Conservation (phyloP, 73 alveolate genomes). For the Effrenium voratum region DNA sequence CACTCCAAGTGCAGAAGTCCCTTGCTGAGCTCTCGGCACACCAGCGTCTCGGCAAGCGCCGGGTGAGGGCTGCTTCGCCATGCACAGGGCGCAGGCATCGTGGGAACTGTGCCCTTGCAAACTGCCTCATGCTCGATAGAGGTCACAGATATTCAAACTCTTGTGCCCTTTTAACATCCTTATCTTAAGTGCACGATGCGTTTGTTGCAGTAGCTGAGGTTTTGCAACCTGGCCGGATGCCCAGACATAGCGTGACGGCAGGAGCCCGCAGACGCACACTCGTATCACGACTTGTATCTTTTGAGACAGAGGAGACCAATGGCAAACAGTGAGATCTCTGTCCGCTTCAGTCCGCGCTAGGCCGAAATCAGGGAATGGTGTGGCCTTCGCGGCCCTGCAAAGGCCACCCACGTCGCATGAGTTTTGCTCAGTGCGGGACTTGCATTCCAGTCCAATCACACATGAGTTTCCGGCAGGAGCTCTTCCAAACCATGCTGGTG, state of each 20-base stretch:
- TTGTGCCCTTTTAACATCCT: no score
- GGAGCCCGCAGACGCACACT: background rate
- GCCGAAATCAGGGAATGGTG: conserved; percentile 86
- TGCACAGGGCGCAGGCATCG: no score
- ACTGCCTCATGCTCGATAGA: no score
- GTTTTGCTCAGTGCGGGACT: no score
- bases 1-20: conserved; percentile 7
- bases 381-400: background rate
- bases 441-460: no score
- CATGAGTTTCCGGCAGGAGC: conserved; percentile 55
- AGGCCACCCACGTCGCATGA: background rate
- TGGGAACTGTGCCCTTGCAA: no score
- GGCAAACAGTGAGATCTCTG: background rate
- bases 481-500: conserved; percentile 83
- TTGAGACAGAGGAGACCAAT: no score
- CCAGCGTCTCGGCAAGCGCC: conserved; percentile 32
- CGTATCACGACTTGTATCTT: no score
- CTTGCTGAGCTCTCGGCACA: conserved; percentile 48
- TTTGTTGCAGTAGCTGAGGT: conserved; percentile 9
- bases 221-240: conserved; percentile 40
- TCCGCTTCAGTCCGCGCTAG: background rate
- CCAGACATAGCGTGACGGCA: background rate
- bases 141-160: no score
- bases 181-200: no score
- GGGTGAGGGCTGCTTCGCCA: no score